A percentile compares a stretch with the other conserved stretches of the same genome.
Conservation (phyloP, 257 asterid genomes). For the Fraxinus quadrangulata region DNA sequence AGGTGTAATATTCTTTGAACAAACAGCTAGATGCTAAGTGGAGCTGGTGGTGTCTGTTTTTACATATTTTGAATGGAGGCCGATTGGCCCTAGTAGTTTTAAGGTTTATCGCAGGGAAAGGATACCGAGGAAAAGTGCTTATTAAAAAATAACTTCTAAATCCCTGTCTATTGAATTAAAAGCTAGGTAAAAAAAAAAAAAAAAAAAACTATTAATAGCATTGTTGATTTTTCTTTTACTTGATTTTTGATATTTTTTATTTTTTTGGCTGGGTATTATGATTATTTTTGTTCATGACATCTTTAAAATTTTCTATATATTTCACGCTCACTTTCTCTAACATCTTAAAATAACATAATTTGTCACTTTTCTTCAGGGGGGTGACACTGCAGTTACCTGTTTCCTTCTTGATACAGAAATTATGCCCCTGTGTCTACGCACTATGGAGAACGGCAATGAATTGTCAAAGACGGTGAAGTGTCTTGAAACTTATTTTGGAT, state of each 20-base stretch:
- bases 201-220: not conserved
- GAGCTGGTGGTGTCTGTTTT: not conserved
- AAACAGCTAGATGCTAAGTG: not conserved
- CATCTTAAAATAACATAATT: not conserved
- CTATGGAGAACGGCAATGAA: conserved; percentile 37
- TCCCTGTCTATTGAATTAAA: not conserved
- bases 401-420: conserved; percentile 40
- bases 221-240: not conserved
- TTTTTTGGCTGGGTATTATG: not conserved
- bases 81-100: not conserved
- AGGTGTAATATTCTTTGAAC: not conserved
- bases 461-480: conserved; percentile 38
- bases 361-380: conserved; percentile 30
- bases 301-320: not conserved
- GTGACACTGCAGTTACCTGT: conserved; percentile 27
- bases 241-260: not conserved
- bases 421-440: conserved; percentile 37
- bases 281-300: not conserved
- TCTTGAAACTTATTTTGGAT: not conserved
- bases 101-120: not conserved
- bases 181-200: not conserved
- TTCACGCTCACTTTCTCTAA: not conserved
- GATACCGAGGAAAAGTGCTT: not conserved
- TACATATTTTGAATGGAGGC: not conserved
- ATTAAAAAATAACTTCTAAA: not conserved